Base-by-base conservation (phyloP, 805 yeast species). In the Hanseniaspora valbyensis region DNA sequence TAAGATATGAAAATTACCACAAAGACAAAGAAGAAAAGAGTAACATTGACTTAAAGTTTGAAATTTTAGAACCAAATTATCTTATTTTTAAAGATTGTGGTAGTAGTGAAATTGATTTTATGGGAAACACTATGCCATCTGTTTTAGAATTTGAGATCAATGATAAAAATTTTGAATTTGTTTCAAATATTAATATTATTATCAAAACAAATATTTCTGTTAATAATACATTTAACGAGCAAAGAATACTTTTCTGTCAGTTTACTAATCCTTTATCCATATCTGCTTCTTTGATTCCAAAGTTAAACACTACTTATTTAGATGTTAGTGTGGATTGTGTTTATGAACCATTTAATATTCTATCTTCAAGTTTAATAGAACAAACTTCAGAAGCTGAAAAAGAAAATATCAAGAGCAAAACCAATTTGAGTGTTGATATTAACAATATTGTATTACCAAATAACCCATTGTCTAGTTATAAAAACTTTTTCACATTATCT, bases 21-120 rank as follows among this genome's bases (percentile, higher is more conserved):
- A n/a, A 37, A 26, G 8, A 14, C 7, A 21, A 6, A 1, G 30
- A 37, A 26, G 8, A 14, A 2, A 21, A 6, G 1, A 22, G 29
- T 10, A 26, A 26, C 13, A 12, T 62, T 9, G 60, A 59, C 1
- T 9, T 37, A 9, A 30, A 38, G n/a, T 28, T 37, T 7, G 30
- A 44, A n/a, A 22, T 37, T n/a, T 4, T 44, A 4, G 30, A 44
- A 13, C 22, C 29, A 21, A 32, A 18, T 4, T 8, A 9, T 6
- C 16, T 44, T 13, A 13, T 16, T 18, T 36, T 44, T 8, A 37
- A 37, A 37, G 42, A 28, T 19, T 61, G 65, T 0, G 62, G 59
- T 40, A 56, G 58, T 5, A 52, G 61, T 8, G 49, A 60, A 19
- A 54, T 61, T 24, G 57, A 57, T 37, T 66, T 64, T n/a, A 56